Percentiles rank a stretch among this genome's conserved stretches.
These are phyloP conservation scores for Suillus decipiens DNA, from an alignment of 768 basidiomycete species.

Conservation along the genomic window DNA sequence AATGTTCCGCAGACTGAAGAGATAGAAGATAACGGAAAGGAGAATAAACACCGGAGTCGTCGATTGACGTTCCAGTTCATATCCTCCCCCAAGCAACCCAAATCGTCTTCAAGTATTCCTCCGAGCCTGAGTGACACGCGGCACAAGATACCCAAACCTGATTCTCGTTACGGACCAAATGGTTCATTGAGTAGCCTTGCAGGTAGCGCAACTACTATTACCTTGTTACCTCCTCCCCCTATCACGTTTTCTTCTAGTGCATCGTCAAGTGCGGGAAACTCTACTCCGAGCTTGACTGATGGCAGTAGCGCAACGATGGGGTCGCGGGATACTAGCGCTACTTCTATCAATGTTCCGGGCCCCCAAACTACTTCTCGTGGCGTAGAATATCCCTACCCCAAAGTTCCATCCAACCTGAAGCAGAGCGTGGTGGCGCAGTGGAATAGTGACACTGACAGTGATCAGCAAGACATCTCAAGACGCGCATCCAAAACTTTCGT, in stretches of 20 bases:
- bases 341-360: not conserved
- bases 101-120: slow-evolving; percentile 9
- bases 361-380: not conserved
- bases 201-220: slow-evolving; percentile 8
- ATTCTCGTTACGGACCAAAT: not conserved
- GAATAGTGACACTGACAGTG: not conserved
- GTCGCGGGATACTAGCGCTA: not conserved
- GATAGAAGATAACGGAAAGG: not conserved
- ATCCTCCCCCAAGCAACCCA: slow-evolving; percentile 24
- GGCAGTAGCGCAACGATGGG: not conserved
- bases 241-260: slow-evolving; percentile 5
- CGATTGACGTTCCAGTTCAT: slow-evolving; percentile 30
- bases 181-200: not conserved
- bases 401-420: not conserved
- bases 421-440: slow-evolving; percentile 1
- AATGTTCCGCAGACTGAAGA: not conserved
- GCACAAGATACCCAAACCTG: not conserved
- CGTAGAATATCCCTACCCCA: not conserved
- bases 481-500: not conserved
- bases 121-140: not conserved
- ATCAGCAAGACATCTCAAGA: not conserved
- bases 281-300: slow-evolving; percentile 3
- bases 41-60: slow-evolving; percentile 13
- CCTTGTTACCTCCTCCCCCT: slow-evolving; percentile 5
- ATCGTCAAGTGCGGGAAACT: slow-evolving; percentile 6